Conservation (phyloP, 768 basidiomycete genomes). For the Mycena filopes region DNA sequence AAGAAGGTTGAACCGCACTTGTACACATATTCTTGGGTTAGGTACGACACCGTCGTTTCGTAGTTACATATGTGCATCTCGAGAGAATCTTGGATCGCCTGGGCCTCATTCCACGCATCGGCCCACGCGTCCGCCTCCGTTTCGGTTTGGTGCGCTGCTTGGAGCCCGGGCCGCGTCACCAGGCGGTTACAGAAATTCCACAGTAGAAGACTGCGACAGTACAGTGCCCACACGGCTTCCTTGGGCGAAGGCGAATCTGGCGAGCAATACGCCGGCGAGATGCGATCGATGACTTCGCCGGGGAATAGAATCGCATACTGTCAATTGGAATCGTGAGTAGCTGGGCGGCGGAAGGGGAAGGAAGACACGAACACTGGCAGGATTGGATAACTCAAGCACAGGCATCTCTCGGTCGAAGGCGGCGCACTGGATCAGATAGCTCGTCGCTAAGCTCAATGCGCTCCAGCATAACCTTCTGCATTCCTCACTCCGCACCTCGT, state of each 20-base stretch:
- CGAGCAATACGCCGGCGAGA: conserved; percentile 50
- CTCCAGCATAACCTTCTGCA: conserved; percentile 83
- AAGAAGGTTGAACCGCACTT: conserved; percentile 60
- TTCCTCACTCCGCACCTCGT: conserved; percentile 73
- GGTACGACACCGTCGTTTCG: conserved; percentile 74
- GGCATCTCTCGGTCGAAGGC: conserved; percentile 70
- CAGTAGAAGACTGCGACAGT: conserved; percentile 83
- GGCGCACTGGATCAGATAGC: conserved; percentile 74
- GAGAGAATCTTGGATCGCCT: conserved; percentile 72
- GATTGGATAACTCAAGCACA: conserved; percentile 69
- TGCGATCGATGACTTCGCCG: conserved; percentile 71
- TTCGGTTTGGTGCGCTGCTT: conserved; percentile 49
- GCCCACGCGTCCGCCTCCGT: conserved; percentile 69
- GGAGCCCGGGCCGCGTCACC: conserved; percentile 43
- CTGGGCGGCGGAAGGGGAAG: background rate
- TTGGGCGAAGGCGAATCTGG: conserved; percentile 67
- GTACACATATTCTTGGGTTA: conserved; percentile 76
- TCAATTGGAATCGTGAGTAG: conserved; percentile 9
- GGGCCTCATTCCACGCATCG: conserved; percentile 74
- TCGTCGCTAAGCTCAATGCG: conserved; percentile 73
- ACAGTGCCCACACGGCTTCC: conserved; percentile 84
- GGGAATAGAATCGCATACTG: conserved; percentile 79
- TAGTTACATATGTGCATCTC: conserved; percentile 77
- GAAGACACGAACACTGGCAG: conserved; percentile 73
- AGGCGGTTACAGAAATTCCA: conserved; percentile 78